Evolutionary conservation across 257 asterid species (phyloP).

Genomic region (Asclepias syriaca): DNA sequence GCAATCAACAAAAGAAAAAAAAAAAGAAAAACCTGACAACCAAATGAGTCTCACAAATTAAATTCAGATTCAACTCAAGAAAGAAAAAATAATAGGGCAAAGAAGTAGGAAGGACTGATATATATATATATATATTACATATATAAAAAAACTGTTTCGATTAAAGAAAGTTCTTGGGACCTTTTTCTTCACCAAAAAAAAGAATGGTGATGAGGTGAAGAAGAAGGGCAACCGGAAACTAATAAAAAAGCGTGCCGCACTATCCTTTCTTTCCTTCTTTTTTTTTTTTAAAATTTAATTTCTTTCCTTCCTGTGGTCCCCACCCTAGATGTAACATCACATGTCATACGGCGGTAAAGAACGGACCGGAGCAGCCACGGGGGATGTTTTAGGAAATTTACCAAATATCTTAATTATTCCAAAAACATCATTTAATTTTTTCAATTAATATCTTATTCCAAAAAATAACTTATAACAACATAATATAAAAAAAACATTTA

Average conservation of each 20-base stretch:
- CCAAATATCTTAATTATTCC: too few species aligned
- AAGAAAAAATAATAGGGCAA: background rate
- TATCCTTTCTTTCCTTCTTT: background rate
- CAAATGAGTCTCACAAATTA: background rate
- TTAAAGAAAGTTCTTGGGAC: background rate
- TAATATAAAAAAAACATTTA: too few species aligned
- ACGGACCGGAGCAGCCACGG: background rate
- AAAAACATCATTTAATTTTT: too few species aligned
- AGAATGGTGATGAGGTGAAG: conserved; percentile 12
- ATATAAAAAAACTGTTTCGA: background rate
- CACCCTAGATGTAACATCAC: background rate
- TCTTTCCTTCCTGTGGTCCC: background rate
- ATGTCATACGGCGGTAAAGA: background rate
- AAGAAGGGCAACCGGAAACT: background rate
- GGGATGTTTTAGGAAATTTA: background rate
- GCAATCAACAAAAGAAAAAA: background rate
- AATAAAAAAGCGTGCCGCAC: conserved; percentile 15
- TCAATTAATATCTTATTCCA: too few species aligned
- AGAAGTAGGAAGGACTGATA: background rate
- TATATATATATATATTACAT: background rate
- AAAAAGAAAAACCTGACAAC: background rate
- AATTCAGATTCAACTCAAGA: background rate
- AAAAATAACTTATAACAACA: too few species aligned
- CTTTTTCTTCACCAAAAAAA: conserved; percentile 1
- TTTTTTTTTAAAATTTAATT: too few species aligned